phyloP scores from a whole-genome alignment of 1,139 yeast species.

The Pichia sp. region DNA sequence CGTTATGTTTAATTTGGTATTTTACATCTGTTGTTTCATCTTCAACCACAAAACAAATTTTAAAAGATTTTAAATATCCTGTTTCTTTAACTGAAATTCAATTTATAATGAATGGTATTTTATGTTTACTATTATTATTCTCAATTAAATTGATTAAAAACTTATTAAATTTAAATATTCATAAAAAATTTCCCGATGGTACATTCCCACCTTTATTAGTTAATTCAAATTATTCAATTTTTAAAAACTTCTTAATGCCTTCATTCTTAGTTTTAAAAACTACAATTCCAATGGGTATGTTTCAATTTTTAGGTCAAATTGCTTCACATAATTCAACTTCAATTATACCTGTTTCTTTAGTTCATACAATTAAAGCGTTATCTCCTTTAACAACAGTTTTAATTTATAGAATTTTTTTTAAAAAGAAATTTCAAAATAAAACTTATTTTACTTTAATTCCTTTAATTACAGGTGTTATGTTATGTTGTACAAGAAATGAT shows the following conservation, averaged over 20 bases:
- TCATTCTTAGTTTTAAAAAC: slow-evolving; percentile 50
- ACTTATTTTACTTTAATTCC: slow-evolving; percentile 79
- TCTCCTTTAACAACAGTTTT: slow-evolving; percentile 86
- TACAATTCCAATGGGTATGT: slow-evolving; percentile 87
- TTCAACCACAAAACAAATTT: slow-evolving; percentile 71
- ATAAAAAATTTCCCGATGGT: slow-evolving; percentile 47
- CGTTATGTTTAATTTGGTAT: slow-evolving; percentile 71
- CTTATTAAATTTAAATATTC: slow-evolving; percentile 1
- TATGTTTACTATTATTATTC: slow-evolving; percentile 37
- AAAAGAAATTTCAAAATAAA: slow-evolving; percentile 48
- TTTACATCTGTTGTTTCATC: slow-evolving; percentile 73
- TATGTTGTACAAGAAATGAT: slow-evolving; percentile 59
- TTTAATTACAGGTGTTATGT: slow-evolving; percentile 73
- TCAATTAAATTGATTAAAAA: slow-evolving; percentile 17
- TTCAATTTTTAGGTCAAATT: slow-evolving; percentile 86
- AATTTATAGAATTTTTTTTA: slow-evolving; percentile 60
- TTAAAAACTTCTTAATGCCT: slow-evolving; percentile 43
- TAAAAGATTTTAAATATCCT: slow-evolving; percentile 67
- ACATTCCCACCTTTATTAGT: slow-evolving; percentile 43
- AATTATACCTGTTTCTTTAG: slow-evolving; percentile 81
- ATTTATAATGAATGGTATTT: slow-evolving; percentile 58
- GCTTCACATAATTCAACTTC: slow-evolving; percentile 87
- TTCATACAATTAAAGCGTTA: slow-evolving; percentile 85
- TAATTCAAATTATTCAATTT: slow-evolving; percentile 26
- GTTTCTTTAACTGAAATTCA: slow-evolving; percentile 82